Evolutionary conservation across 2,329 filamentous ascomycete species (phyloP), one percentile per base, ranked within the genome.

Genomic region (Periconia macrospinosa): DNA sequence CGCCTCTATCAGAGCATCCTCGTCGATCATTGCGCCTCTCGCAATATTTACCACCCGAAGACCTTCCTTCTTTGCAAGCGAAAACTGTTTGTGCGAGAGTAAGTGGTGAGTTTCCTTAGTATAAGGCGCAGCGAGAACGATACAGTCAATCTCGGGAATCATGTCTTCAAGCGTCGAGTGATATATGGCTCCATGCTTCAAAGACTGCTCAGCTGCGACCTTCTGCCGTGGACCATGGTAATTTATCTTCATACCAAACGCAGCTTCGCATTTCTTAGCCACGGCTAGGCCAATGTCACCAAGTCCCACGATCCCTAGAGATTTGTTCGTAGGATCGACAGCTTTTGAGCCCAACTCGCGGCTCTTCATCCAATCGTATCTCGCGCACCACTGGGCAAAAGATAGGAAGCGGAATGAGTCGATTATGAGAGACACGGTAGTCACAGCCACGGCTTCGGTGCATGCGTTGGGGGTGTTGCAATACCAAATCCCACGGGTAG

Each of bases 1-100:
- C 3, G 73, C 72, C 2, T 65, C 58, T 1, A 74, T 57, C 43
- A 75, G 51, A 1, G 70, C 71, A 15, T 65, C 59, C 54, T 76
- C 73, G 51, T 71, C 62, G 3, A 76, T 66, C 9, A 74, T 55
- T 17, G 63, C 61, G 15, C 73, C 73, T 17, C 73, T 56, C 2
- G 72, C 68, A 42, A 74, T 70, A 49, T 75, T 75, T 3, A 73
- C 68, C 50, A 75, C 60, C 19, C 71, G 52, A 27, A 47, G 51
- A 23, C 49, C 73, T 54, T 46, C 63, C 57, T 56, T 70, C 52
- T 48, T 64, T 51, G 45, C 35, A 10, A 63, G 41, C 33, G 33
- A 37, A 13, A 37, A 37, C 5, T 50, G 41, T 30, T 58, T 49
- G 6, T 37, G 49, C 27, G 56, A 57, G 23, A 66, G 53, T n/a